Evolutionary conservation across 1,139 yeast genomes (phyloP), one percentile per base, ranked within the genome.

Genomic region (Lodderomyces theae): DNA sequence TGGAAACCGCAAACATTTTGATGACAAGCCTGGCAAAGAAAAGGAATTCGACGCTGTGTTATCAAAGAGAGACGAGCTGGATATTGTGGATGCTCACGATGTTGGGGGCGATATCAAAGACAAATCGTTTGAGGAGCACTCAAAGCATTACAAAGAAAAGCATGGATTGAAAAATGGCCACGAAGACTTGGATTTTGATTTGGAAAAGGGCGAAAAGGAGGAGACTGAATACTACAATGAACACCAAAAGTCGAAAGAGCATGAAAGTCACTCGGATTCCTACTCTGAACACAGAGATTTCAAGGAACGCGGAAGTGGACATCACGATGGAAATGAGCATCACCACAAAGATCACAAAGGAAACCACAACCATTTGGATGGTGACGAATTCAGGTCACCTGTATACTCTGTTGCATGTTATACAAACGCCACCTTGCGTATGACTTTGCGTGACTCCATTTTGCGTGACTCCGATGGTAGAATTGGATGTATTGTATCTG

Each of bases 401-500:
- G 59, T 62, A 10, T 54, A 56, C 39, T 58, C 68, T 1, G 67
- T 67, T 26, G 63, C 72, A 6, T 69, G 74, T 49, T 46, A 53
- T 18, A 52, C 59, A 2, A 56, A 62, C n/a, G 41, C 55, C 12
- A 63, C 72, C 4, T 60, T 68, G 26, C 52, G 49, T 47, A 60
- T 69, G 61, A 51, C 57, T 4, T 57, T 69, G 31, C 47, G 51
- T 7, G 64, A 63, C 28, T 66, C 72, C 2, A 56, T 67, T 18
- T 57, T 71, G 41, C 54, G 60, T 32, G 75, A 71, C 49, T 50
- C 64, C 10, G 59, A 53, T 28, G 56, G 60, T 37, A 54, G 74
- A 47, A 63, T 69, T 39, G 77, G 75, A 2, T 60, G 72, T 18
- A 69, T 71, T 47, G 76, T 70, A 13, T 58, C 67, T 2, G 64